A percentile compares a stretch with the other conserved stretches of the same genome.
These are phyloP conservation scores for Neopestalotiopsis rosae DNA, from an alignment of 2,329 filamentous ascomycete genomes.

Conservation along the genomic window DNA sequence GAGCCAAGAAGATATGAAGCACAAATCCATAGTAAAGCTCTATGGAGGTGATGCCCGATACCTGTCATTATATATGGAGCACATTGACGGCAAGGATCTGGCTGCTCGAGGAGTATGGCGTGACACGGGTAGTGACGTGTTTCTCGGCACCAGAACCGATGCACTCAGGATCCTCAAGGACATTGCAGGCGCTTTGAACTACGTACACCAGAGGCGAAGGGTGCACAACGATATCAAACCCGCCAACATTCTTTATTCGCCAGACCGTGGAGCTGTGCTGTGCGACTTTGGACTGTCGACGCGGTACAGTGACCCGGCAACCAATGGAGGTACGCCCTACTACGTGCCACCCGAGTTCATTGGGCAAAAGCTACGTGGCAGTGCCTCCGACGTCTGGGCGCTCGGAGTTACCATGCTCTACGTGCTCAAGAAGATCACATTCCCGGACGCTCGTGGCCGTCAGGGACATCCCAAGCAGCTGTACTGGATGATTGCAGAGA, in stretches of 20 bases:
- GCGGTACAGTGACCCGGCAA: conserved; percentile 48
- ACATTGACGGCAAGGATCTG: conserved; percentile 62
- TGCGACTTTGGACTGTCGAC: conserved; percentile 67
- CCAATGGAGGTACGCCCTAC: conserved; percentile 63
- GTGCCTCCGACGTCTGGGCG: conserved; percentile 64
- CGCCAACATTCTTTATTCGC: conserved; percentile 65
- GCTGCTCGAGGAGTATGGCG: conserved; percentile 56
- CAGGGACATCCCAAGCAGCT: conserved; percentile 54
- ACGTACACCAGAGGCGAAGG: conserved; percentile 58
- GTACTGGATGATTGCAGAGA: conserved; percentile 64
- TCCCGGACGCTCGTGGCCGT: conserved; percentile 57
- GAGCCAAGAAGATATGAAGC: conserved; percentile 59
- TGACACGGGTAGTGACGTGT: conserved; percentile 50
- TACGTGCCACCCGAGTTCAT: conserved; percentile 68
- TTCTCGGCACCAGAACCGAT: conserved; percentile 54
- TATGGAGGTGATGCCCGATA: conserved; percentile 66
- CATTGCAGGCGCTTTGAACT: conserved; percentile 58
- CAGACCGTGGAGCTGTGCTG: conserved; percentile 62
- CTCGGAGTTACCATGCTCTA: conserved; percentile 67
- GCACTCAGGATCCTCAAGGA: conserved; percentile 59
- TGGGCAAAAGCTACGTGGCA: conserved; percentile 56
- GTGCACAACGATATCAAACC: conserved; percentile 70
- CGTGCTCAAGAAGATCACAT: conserved; percentile 58
- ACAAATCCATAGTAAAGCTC: conserved; percentile 62
- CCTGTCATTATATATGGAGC: conserved; percentile 66